Evolutionary conservation across 1,284 basidiomycete genomes (phyloP).

Genomic region (Trametes hirsuta): DNA sequence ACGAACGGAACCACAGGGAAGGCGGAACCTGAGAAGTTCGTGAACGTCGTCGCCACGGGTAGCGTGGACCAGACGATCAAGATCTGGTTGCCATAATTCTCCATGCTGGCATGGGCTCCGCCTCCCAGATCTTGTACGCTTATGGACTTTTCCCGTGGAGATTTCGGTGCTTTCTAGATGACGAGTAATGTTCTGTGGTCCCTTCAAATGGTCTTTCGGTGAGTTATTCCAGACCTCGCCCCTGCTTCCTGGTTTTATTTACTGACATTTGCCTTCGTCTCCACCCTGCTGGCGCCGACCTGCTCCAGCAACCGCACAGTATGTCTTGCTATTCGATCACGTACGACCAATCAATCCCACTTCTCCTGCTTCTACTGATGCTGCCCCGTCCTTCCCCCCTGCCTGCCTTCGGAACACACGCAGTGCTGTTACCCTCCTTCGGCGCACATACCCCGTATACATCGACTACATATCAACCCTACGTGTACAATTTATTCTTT

Average conservation of each 20-base stretch:
- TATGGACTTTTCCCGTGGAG: slow-evolving; percentile 9
- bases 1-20: slow-evolving; percentile 37
- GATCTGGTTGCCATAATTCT: slow-evolving; percentile 33
- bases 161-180: slow-evolving; percentile 15
- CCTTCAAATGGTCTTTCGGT: slow-evolving; percentile 11
- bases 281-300: neutral
- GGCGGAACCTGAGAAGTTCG: slow-evolving; percentile 38
- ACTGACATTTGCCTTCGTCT: neutral
- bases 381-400: neutral
- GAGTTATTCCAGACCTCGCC: neutral
- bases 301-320: slow-evolving; percentile 13
- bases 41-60: slow-evolving; percentile 72
- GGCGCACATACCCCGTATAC: slow-evolving; percentile 28
- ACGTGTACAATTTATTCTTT: slow-evolving; percentile 28
- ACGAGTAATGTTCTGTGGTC: slow-evolving; percentile 11
- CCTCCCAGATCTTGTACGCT: neutral
- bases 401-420: slow-evolving; percentile 5
- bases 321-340: slow-evolving; percentile 20
- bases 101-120: slow-evolving; percentile 23
- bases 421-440: slow-evolving; percentile 26
- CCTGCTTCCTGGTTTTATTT: neutral
- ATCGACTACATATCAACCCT: slow-evolving; percentile 24
- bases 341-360: slow-evolving; percentile 10
- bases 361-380: slow-evolving; percentile 10
- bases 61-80: slow-evolving; percentile 59